These are phyloP conservation scores for Carex arenaria DNA, from an alignment of 202 grass and related monocot species.

Conservation along the genomic window DNA sequence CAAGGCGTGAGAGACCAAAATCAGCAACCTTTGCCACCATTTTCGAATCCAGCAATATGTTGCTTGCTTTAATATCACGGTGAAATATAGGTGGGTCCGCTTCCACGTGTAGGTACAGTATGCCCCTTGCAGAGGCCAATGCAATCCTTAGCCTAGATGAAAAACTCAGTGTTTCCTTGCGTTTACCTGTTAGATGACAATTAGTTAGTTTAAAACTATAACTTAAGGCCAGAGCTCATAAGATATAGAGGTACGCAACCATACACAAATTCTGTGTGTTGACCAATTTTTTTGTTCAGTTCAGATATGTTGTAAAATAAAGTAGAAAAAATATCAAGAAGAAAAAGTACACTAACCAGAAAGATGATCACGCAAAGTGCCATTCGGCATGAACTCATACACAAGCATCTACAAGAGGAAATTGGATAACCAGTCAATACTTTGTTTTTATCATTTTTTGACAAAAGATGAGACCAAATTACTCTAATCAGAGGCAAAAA, in stretches of 20 bases:
- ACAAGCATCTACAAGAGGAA: constrained; percentile 78
- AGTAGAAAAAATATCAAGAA: constrained; percentile 2
- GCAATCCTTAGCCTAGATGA: constrained; percentile 60
- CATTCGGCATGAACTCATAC: constrained; percentile 97
- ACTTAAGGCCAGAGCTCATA: not conserved
- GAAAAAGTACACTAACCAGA: constrained; percentile 55
- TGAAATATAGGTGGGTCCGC: constrained; percentile 98
- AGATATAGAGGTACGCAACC: not conserved
- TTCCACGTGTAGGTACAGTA: constrained; percentile 89
- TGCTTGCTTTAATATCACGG: constrained; percentile 93
- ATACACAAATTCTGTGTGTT: not conserved
- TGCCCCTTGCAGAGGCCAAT: constrained; percentile 72
- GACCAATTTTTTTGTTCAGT: not conserved
- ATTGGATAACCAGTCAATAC: not conserved
- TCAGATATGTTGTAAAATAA: not conserved
- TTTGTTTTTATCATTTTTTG: not conserved
- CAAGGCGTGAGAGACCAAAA: constrained; percentile 95
- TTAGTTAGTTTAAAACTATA: not conserved
- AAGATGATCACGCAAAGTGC: constrained; percentile 76
- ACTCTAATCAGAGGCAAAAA: not conserved
- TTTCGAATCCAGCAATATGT: constrained; percentile 87
- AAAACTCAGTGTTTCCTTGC: constrained; percentile 54
- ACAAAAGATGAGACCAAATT: not conserved
- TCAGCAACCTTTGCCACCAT: constrained; percentile 81
- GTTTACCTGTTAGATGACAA: constrained; percentile 38